phyloP scores from a whole-genome alignment of 306 rosid genomes.

The Begonia fuchsioides region DNA sequence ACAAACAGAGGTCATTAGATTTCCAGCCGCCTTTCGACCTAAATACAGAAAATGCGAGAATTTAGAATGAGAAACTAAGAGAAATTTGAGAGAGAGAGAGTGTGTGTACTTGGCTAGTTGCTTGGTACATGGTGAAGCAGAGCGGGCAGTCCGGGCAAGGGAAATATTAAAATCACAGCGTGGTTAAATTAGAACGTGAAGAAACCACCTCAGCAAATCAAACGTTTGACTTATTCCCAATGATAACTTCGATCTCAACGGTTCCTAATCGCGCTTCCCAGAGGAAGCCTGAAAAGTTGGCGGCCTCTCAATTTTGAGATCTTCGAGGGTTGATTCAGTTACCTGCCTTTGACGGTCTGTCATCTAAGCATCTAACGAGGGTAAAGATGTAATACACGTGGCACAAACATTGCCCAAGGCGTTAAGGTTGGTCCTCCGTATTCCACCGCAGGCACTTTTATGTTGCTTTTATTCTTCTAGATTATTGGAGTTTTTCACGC shows the following conservation, averaged over 20 bases:
- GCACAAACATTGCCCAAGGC: no score
- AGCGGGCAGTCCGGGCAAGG: constrained; percentile 24
- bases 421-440: no score
- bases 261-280: background rate
- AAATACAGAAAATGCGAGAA: constrained; percentile 3
- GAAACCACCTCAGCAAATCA: constrained; percentile 9
- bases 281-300: no score
- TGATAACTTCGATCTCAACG: background rate
- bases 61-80: no score
- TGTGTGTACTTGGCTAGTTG: constrained; percentile 23
- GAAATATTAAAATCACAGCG: constrained; percentile 28
- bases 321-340: no score
- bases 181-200: constrained; percentile 10
- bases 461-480: no score
- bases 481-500: no score
- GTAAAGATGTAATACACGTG: no score
- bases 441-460: no score
- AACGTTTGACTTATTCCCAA: constrained; percentile 10
- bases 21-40: constrained; percentile 26
- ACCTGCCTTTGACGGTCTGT: no score
- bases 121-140: constrained; percentile 13
- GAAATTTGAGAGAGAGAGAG: background rate
- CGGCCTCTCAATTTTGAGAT: no score
- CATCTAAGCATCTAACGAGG: no score
- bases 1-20: constrained; percentile 7